phyloP scores from a whole-genome alignment of 2,329 filamentous ascomycete species.

The Rhexocercosporidium sp. region DNA sequence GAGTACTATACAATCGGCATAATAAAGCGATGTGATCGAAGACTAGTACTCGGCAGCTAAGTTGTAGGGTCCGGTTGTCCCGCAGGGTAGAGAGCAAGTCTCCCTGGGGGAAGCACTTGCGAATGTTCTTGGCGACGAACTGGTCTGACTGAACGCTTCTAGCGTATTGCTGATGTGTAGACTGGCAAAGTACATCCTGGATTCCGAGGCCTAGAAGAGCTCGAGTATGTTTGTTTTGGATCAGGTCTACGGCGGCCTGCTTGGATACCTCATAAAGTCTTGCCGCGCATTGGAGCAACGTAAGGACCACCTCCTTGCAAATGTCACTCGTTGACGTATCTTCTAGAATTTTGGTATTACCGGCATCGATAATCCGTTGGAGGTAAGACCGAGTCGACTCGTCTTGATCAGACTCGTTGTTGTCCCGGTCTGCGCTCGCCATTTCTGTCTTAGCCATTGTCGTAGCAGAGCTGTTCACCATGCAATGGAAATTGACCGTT shows the following conservation, averaged over 20 bases:
- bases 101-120: conserved; percentile 14
- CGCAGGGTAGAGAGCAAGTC: conserved; percentile 19
- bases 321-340: conserved; percentile 21
- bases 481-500: neutral
- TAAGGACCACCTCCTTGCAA: conserved; percentile 25
- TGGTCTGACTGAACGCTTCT: conserved; percentile 19
- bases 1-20: conserved; percentile 14
- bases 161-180: conserved; percentile 15
- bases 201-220: conserved; percentile 23
- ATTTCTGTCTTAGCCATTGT: neutral
- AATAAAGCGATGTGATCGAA: conserved; percentile 18
- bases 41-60: conserved; percentile 17
- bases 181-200: conserved; percentile 20
- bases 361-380: conserved; percentile 21
- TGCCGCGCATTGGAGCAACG: conserved; percentile 24
- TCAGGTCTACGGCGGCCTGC: conserved; percentile 20
- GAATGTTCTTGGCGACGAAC: conserved; percentile 13
- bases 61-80: conserved; percentile 20
- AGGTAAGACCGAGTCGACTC: conserved; percentile 20
- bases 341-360: conserved; percentile 20
- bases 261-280: conserved; percentile 24
- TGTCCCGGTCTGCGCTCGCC: neutral
- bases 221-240: conserved; percentile 19
- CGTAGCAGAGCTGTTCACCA: neutral
- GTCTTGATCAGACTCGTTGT: conserved; percentile 8